Percentiles rank a stretch among this genome's conserved stretches.
Conservation (phyloP, 1,284 basidiomycete species). For the Polyporus tsugae region DNA sequence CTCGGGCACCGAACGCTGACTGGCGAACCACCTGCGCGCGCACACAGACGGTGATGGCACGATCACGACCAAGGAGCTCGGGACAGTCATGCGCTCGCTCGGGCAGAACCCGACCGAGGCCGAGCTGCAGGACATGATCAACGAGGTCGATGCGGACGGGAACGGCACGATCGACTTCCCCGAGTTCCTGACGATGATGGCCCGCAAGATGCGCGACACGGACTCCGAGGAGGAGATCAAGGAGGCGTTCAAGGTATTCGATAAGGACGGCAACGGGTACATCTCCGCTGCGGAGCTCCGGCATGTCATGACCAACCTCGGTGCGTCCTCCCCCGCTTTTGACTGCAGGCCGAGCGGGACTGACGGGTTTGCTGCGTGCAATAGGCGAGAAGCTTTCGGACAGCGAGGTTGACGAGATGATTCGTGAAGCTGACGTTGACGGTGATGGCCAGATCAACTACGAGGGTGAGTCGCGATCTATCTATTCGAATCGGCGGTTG, state of each 20-base stretch:
- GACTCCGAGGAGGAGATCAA: constrained; percentile 84
- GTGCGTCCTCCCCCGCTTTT: constrained; percentile 55
- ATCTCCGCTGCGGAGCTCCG: constrained; percentile 86
- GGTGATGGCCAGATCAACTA: constrained; percentile 93
- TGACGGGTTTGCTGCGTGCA: constrained; percentile 5
- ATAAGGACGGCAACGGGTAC: constrained; percentile 85
- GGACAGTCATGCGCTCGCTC: constrained; percentile 96
- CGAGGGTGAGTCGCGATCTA: constrained; percentile 60
- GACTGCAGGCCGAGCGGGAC: constrained; percentile 14
- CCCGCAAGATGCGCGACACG: constrained; percentile 94
- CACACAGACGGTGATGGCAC: constrained; percentile 91
- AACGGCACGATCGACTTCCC: constrained; percentile 96
- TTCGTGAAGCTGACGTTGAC: constrained; percentile 96
- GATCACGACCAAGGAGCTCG: constrained; percentile 95
- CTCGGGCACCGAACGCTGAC: constrained; percentile 10
- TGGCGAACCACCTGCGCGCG: background rate
- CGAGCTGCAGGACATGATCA: constrained; percentile 97
- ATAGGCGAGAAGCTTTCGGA: constrained; percentile 92
- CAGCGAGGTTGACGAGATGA: constrained; percentile 97
- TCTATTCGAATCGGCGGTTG: background rate
- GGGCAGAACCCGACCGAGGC: constrained; percentile 97
- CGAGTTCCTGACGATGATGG: constrained; percentile 97
- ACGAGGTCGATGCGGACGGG: constrained; percentile 84
- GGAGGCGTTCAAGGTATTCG: constrained; percentile 87
- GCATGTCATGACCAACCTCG: constrained; percentile 93